phyloP scores from a whole-genome alignment of 495 filamentous ascomycete species.

The Stereocaulon alpinum region DNA sequence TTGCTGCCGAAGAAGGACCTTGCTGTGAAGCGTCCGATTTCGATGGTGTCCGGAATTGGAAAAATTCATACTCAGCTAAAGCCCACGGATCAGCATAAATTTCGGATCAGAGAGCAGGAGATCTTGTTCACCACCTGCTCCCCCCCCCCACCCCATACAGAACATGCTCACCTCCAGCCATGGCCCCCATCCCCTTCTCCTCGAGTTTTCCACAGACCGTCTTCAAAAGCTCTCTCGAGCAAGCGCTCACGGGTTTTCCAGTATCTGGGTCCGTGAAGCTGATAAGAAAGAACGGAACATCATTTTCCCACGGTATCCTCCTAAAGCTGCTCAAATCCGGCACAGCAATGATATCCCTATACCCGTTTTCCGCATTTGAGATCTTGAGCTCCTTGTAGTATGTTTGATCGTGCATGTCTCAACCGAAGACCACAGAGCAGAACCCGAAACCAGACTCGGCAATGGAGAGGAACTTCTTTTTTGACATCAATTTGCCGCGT shows the following conservation, averaged over 20 bases:
- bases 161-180: constrained; percentile 73
- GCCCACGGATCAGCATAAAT: constrained; percentile 14
- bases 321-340: constrained; percentile 74
- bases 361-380: constrained; percentile 89
- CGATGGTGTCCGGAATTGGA: constrained; percentile 68
- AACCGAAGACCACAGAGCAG: constrained; percentile 93
- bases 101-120: too few species aligned
- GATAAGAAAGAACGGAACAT: constrained; percentile 87
- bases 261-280: constrained; percentile 76
- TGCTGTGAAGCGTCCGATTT: constrained; percentile 33
- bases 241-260: constrained; percentile 58
- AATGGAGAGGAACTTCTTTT: constrained; percentile 89
- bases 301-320: constrained; percentile 88
- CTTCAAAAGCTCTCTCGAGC: constrained; percentile 68
- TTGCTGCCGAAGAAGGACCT: constrained; percentile 59
- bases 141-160: too few species aligned
- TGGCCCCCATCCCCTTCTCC: constrained; percentile 58
- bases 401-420: constrained; percentile 95
- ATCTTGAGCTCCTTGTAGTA: constrained; percentile 77
- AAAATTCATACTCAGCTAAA: constrained; percentile 94
- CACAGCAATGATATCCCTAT: constrained; percentile 76
- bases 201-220: constrained; percentile 55
- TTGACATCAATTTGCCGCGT: constrained; percentile 89
- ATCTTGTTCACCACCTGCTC: too few species aligned
- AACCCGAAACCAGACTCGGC: constrained; percentile 83